These are phyloP conservation scores for Apiospora arundinis DNA, from an alignment of 2,329 filamentous ascomycete species.

Conservation along the genomic window DNA sequence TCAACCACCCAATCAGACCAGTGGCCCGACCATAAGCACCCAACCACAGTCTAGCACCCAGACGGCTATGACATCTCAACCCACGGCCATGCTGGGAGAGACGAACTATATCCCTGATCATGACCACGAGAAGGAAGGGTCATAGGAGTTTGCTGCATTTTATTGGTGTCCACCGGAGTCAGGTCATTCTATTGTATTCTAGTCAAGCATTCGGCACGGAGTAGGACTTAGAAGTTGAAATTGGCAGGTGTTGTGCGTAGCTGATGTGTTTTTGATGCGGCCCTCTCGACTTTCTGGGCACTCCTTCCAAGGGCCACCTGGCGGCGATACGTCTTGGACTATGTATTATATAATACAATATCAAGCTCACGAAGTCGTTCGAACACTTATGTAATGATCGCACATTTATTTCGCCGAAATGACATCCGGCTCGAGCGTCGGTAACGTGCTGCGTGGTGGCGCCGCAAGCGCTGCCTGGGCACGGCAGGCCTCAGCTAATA, in stretches of 20 bases:
- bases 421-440: neutral
- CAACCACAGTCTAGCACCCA: constrained; percentile 62
- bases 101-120: constrained; percentile 74
- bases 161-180: neutral
- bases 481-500: constrained; percentile 7
- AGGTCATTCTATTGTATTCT: constrained; percentile 14
- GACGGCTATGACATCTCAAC: constrained; percentile 63
- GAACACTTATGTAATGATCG: neutral
- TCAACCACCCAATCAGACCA: constrained; percentile 51
- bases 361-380: neutral
- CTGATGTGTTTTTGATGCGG: neutral
- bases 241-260: neutral
- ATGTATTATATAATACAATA: neutral
- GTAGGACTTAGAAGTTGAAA: constrained; percentile 12
- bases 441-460: constrained; percentile 17
- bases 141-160: constrained; percentile 20
- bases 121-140: constrained; percentile 47
- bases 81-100: constrained; percentile 67
- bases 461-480: neutral
- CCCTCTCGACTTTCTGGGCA: neutral
- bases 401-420: neutral
- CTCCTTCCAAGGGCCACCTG: neutral
- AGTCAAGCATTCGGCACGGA: constrained; percentile 13
- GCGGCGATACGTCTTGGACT: neutral
- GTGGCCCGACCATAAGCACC: constrained; percentile 62